Evolutionary conservation across 75 land plant genomes (phyloP).

Genomic region (Isoetes taiwanensis): DNA sequence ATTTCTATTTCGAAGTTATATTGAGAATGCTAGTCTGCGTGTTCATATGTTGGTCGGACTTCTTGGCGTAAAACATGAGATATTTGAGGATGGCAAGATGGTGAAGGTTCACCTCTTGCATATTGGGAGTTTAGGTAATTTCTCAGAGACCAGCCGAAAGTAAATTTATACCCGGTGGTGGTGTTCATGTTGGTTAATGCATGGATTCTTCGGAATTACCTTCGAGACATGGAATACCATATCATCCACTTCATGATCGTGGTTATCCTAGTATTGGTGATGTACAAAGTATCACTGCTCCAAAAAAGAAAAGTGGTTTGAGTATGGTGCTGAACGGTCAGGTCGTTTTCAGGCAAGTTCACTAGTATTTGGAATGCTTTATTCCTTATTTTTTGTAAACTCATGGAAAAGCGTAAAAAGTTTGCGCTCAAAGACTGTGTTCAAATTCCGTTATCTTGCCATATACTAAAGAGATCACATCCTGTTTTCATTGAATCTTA

Average conservation of each 20-base stretch:
- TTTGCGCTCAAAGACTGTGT: no score
- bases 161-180: neutral
- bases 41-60: neutral
- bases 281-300: slow-evolving; percentile 26
- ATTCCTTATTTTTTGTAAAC: no score
- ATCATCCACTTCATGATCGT: slow-evolving; percentile 29
- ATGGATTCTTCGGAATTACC: slow-evolving; percentile 14
- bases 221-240: slow-evolving; percentile 16
- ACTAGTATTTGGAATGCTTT: neutral
- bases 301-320: slow-evolving; percentile 30
- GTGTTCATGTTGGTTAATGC: neutral
- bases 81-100: slow-evolving; percentile 20
- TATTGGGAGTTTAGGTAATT: slow-evolving; percentile 31
- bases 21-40: no score
- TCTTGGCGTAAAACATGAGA: slow-evolving; percentile 1
- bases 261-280: slow-evolving; percentile 34
- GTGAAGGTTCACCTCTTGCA: slow-evolving; percentile 29
- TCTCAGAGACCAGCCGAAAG: neutral
- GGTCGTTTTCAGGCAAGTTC: slow-evolving; percentile 25
- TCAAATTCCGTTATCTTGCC: no score
- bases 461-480: no score
- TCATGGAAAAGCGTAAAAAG: no score
- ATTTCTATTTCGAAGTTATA: neutral
- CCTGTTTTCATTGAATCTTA: no score
- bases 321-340: slow-evolving; percentile 31